phyloP scores from a whole-genome alignment of 805 yeast species.

The Sungouiozyma intestinalis region DNA sequence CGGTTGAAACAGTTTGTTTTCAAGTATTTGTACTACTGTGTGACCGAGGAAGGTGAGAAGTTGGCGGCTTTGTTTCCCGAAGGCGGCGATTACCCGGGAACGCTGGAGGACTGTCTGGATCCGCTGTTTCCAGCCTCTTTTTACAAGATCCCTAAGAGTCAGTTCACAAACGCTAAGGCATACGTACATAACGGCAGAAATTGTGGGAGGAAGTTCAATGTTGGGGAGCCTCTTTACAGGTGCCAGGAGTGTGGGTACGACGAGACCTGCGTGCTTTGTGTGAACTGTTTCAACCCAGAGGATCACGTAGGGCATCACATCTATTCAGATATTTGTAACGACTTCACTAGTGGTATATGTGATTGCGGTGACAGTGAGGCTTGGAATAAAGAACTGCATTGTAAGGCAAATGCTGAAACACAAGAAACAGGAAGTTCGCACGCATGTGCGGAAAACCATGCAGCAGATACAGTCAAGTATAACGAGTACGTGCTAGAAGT shows the following conservation, averaged over 20 bases:
- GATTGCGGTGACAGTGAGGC: slow-evolving; percentile 68
- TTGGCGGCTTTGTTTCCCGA: slow-evolving; percentile 27
- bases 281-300: slow-evolving; percentile 55
- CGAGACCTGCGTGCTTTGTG: slow-evolving; percentile 69
- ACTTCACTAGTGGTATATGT: slow-evolving; percentile 47
- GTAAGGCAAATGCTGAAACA: slow-evolving; percentile 30
- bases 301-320: slow-evolving; percentile 65
- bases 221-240: slow-evolving; percentile 58
- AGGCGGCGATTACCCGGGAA: slow-evolving; percentile 9
- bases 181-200: slow-evolving; percentile 46
- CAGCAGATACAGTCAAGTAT: slow-evolving; percentile 18
- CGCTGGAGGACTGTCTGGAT: slow-evolving; percentile 13
- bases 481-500: slow-evolving; percentile 15
- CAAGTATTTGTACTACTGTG: slow-evolving; percentile 26
- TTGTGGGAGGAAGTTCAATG: slow-evolving; percentile 54
- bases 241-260: slow-evolving; percentile 72
- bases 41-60: slow-evolving; percentile 32
- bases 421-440: no score
- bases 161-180: slow-evolving; percentile 8
- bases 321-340: slow-evolving; percentile 38
- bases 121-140: slow-evolving; percentile 7
- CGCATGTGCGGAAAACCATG: slow-evolving; percentile 25
- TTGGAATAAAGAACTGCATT: slow-evolving; percentile 42
- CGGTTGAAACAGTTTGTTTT: slow-evolving; percentile 15
- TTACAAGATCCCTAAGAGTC: slow-evolving; percentile 4